Evolutionary conservation across 805 yeast genomes (phyloP), one percentile per base, ranked within the genome.

Genomic region (Metschnikowia lachancei): DNA sequence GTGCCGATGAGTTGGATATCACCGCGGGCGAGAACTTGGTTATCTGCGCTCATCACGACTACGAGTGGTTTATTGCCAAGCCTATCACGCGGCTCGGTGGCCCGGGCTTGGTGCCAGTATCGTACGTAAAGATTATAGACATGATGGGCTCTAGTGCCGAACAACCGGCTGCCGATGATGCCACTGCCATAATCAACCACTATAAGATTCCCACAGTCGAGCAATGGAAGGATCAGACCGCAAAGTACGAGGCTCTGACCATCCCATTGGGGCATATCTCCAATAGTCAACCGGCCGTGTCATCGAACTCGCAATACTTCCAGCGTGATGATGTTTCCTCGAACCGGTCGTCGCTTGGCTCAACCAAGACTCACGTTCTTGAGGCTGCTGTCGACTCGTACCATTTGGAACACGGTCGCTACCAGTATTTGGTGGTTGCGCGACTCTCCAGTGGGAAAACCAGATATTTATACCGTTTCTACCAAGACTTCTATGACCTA

Each of bases 41-140:
- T 26, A 81, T 95, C 11, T 92, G 97, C 67, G 99, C 99, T 2
- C 97, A 92, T 66, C 95, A 92, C 61, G 90, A 89, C 46, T 86
- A 75, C 54, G 99, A 95, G 68, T 94, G 99, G 99, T 91, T 90
- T 58, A 94, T 94, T 49, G 98, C 97, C 4, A 94, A 94, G 64
- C 97, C 97, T 12, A 87, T 94, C 36, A 95, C 92, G 49, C 75
- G 97, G 45, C 72, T 94, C 32, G 98, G 99, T 20, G 99, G 97
- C 0, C 98, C 98, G 0, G 99, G 99, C 1, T 74, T 94, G 38
- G 95, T 94, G 7, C 99, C 99, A 0, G 91, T 88, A 4, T 80
- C 87, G 16, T 94, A 87, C 59, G 94, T 94, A 19, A 87, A 89
- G 60, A 77, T 92, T 31, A 81, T 92, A 34, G 96, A 94, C 64